Evolutionary conservation across 208 protist genomes (phyloP), one percentile per base, ranked within the genome.

Genomic region (Leishmania major): DNA sequence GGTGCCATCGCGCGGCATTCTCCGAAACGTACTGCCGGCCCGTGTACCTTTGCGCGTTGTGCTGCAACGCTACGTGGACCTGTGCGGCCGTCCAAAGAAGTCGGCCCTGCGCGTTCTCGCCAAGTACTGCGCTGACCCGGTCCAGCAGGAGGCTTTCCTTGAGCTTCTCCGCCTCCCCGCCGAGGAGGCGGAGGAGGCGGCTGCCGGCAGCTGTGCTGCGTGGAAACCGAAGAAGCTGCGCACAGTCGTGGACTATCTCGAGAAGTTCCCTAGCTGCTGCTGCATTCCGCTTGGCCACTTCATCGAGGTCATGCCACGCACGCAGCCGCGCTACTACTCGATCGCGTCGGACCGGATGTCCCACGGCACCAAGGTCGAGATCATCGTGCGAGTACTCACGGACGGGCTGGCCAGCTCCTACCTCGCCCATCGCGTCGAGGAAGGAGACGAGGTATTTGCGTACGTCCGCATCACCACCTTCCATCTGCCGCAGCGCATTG

Each of bases 261-360:
- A 90, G 81, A 75, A 60, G 40, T 97, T 96, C 81, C 90, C 88
- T 11, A 95, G 89, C 78, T 96, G 92, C 69, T 88, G 86, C 62
- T 69, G 89, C 49, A 86, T 95, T 28, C 84, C 88, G 49, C 55
- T 96, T 28, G 94, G 87, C 6, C 89, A 92, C 64, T 91, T 98
- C 67, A 67, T 98, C 19, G 96, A 99, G 84, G 53, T 98, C 22
- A 88, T 99, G 82, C 96, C 97, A 35, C 90, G 94, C 11, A 83
- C 98, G 31, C 96, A 98, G 84, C 93, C 93, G n/a, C 92, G 98
- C 28, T 99, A 97, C 84, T 99, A 99, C 88, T 99, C 98, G 6
- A 99, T 99, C 86, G 97, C 97, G 6, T 98, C 96, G 0, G 98
- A 98, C 55, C 86, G 77, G 45, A 53, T 93, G 70, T 88, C 88